phyloP scores from a whole-genome alignment of 2,329 filamentous ascomycete genomes.

The Chrysosporium keratinophilum region DNA sequence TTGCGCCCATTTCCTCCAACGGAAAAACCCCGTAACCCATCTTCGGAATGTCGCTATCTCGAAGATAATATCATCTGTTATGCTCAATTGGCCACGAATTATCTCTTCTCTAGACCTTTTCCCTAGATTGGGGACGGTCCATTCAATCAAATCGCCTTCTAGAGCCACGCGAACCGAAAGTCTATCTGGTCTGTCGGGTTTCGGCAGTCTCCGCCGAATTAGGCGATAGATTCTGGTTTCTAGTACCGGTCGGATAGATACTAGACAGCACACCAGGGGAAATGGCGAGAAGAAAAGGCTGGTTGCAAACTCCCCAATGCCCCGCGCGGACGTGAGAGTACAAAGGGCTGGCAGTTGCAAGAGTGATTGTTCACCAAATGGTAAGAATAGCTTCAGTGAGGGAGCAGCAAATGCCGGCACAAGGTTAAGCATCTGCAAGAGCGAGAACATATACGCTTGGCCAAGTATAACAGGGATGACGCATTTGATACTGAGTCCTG shows the following conservation, averaged over 20 bases:
- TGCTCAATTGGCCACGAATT: conserved; percentile 28
- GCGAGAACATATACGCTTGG: conserved; percentile 35
- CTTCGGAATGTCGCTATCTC: conserved; percentile 26
- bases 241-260: conserved; percentile 29
- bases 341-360: conserved; percentile 27
- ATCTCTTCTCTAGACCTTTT: conserved; percentile 34
- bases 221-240: conserved; percentile 34
- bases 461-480: conserved; percentile 31
- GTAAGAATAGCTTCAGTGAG: conserved; percentile 26
- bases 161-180: conserved; percentile 34
- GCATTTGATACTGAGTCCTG: conserved; percentile 25
- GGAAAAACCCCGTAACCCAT: conserved; percentile 27
- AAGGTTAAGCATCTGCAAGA: conserved; percentile 35
- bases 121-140: conserved; percentile 34
- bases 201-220: conserved; percentile 33
- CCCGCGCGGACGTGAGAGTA: conserved; percentile 21
- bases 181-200: conserved; percentile 32
- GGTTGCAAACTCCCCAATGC: conserved; percentile 22
- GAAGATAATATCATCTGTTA: conserved; percentile 30
- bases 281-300: conserved; percentile 29
- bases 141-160: conserved; percentile 37
- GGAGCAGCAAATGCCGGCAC: conserved; percentile 28
- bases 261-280: conserved; percentile 27
- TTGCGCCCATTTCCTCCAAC: conserved; percentile 13
- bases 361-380: conserved; percentile 29